These are phyloP conservation scores for Colletotrichum sp. DNA, from an alignment of 2,329 filamentous ascomycete species.

Conservation along the genomic window DNA sequence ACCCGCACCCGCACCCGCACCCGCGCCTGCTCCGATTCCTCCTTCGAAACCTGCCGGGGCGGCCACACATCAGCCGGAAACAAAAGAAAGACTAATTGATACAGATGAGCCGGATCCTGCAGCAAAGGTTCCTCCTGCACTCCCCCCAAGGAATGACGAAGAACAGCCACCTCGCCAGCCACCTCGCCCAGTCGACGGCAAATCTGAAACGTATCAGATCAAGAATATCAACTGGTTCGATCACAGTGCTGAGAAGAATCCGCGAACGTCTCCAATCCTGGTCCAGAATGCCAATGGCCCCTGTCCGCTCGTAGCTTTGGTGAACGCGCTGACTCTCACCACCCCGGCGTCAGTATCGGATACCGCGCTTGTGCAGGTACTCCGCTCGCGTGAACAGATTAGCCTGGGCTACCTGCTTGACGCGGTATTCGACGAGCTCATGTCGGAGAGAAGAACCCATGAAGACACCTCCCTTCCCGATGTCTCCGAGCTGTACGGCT, in stretches of 20 bases:
- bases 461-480: conserved; percentile 75
- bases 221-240: conserved; percentile 91
- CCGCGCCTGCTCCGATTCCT: not conserved
- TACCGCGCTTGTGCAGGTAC: conserved; percentile 76
- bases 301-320: conserved; percentile 88
- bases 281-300: conserved; percentile 95
- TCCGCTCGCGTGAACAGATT: conserved; percentile 84
- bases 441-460: conserved; percentile 73
- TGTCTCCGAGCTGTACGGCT: conserved; percentile 84
- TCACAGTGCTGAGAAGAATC: conserved; percentile 57
- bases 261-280: conserved; percentile 82
- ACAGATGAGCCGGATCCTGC: not conserved
- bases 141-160: conserved; percentile 40
- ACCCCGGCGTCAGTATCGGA: conserved; percentile 67
- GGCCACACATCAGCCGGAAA: not conserved
- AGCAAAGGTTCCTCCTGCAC: conserved; percentile 28
- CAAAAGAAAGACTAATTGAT: not conserved
- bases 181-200: conserved; percentile 41
- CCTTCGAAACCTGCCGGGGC: not conserved
- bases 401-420: conserved; percentile 85
- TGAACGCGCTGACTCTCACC: conserved; percentile 88
- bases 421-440: conserved; percentile 91
- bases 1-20: not conserved
- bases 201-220: conserved; percentile 85
- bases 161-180: conserved; percentile 40